These are phyloP conservation scores for Ceratobasidium sp. DNA, from an alignment of 1,284 basidiomycete species.

Conservation along the genomic window DNA sequence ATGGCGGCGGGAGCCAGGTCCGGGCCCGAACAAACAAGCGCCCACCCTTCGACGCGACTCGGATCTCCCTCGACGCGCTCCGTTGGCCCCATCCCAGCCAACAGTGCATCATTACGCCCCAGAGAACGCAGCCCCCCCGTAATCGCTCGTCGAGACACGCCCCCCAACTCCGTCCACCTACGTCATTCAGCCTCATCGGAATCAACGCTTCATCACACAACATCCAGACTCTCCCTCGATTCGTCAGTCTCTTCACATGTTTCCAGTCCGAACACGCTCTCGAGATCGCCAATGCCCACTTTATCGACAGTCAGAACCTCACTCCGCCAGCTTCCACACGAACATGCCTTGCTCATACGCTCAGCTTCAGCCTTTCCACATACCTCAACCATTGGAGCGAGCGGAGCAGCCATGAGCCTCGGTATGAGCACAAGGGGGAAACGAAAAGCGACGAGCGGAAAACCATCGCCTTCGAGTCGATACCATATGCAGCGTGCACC, in stretches of 20 bases:
- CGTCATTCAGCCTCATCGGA: conserved; percentile 6
- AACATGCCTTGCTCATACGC: conserved; percentile 22
- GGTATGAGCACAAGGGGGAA: conserved; percentile 13
- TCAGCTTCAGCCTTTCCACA: conserved; percentile 29
- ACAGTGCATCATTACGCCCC: not conserved
- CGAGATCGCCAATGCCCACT: conserved; percentile 2
- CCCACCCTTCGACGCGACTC: conserved; percentile 16
- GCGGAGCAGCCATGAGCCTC: conserved; percentile 21
- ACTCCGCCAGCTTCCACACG: conserved; percentile 29
- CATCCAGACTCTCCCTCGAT: conserved; percentile 18
- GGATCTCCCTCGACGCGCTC: conserved; percentile 19
- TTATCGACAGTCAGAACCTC: not conserved
- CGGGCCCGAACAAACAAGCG: not conserved
- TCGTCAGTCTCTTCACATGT: not conserved
- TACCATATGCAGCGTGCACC: conserved; percentile 35
- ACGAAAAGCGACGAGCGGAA: conserved; percentile 7
- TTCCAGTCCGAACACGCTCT: conserved; percentile 1
- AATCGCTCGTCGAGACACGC: conserved; percentile 17
- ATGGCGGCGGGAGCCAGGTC: conserved; percentile 10
- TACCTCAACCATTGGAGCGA: conserved; percentile 20
- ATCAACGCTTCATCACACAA: conserved; percentile 23
- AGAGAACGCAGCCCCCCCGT: not conserved
- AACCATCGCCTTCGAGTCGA: conserved; percentile 33
- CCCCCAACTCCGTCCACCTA: conserved; percentile 7
- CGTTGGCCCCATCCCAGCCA: not conserved